phyloP scores from a whole-genome alignment of 2,329 filamentous ascomycete genomes.

The Peltaster fructicola region DNA sequence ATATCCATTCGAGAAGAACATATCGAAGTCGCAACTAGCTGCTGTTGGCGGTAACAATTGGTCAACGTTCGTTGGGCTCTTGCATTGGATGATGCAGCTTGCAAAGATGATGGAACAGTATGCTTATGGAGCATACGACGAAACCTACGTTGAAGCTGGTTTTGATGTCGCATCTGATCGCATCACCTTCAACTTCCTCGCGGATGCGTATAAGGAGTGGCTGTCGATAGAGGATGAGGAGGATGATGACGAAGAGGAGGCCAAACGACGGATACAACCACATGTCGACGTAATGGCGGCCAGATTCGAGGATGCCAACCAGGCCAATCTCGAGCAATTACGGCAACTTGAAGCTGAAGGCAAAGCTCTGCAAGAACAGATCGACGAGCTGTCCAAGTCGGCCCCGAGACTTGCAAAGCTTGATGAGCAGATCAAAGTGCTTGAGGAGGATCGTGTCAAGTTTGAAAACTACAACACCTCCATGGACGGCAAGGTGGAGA shows the following conservation, averaged over 20 bases:
- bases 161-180: constrained; percentile 77
- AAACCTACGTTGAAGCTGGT: constrained; percentile 74
- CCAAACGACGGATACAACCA: constrained; percentile 58
- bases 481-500: constrained; percentile 70
- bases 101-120: constrained; percentile 87
- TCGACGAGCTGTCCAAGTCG: constrained; percentile 75
- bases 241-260: constrained; percentile 71
- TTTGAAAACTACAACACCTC: constrained; percentile 88
- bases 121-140: constrained; percentile 60
- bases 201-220: constrained; percentile 84
- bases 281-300: constrained; percentile 77
- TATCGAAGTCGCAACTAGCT: constrained; percentile 88
- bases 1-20: constrained; percentile 88
- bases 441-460: constrained; percentile 87
- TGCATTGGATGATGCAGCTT: constrained; percentile 99
- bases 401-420: constrained; percentile 68
- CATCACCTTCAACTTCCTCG: constrained; percentile 87
- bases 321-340: constrained; percentile 68
- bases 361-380: constrained; percentile 60
- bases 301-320: constrained; percentile 72
- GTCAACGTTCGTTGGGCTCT: constrained; percentile 79
- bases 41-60: constrained; percentile 92
- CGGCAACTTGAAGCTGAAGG: constrained; percentile 77
- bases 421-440: constrained; percentile 77
- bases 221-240: constrained; percentile 63